phyloP scores from a whole-genome alignment of 768 basidiomycete species.

The Boletus rubescentipes region DNA sequence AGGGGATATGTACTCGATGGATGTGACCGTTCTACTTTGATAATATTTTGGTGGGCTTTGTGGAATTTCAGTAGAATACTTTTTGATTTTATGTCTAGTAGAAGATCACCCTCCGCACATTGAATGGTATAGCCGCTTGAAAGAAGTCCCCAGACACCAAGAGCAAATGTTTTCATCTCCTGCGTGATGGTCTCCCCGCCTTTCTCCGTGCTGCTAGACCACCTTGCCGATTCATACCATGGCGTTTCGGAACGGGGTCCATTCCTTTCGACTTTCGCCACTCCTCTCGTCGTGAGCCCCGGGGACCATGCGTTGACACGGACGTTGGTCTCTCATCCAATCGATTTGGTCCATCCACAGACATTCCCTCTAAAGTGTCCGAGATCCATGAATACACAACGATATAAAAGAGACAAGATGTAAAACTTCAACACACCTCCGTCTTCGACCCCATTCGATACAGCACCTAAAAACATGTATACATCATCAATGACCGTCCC shows the following conservation, averaged over 20 bases:
- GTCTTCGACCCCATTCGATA: slow-evolving; percentile 5
- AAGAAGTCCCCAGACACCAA: background rate
- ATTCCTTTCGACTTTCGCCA: slow-evolving; percentile 85
- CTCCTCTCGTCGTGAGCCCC: slow-evolving; percentile 72
- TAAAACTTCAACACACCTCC: slow-evolving; percentile 22
- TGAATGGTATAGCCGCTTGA: background rate
- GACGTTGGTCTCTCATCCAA: slow-evolving; percentile 31
- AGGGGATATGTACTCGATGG: background rate
- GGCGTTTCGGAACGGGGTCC: slow-evolving; percentile 46
- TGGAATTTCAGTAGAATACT: slow-evolving; percentile 10
- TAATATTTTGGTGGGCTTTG: background rate
- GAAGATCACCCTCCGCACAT: background rate
- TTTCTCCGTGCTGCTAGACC: slow-evolving; percentile 57
- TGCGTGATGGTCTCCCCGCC: slow-evolving; percentile 68
- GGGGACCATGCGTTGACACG: slow-evolving; percentile 82
- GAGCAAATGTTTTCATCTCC: slow-evolving; percentile 45
- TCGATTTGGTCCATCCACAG: slow-evolving; percentile 41
- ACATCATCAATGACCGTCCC: slow-evolving; percentile 19
- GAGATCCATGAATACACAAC: slow-evolving; percentile 6
- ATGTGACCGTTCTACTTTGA: background rate
- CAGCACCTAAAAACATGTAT: slow-evolving; percentile 18
- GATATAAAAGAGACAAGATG: background rate
- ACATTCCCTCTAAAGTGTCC: slow-evolving; percentile 47
- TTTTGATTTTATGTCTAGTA: slow-evolving; percentile 10
- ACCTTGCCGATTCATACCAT: slow-evolving; percentile 69